A percentile compares a stretch with the other conserved stretches of the same genome.
phyloP scores from a whole-genome alignment of 345 rosid species.

The Reutealis trisperma region DNA sequence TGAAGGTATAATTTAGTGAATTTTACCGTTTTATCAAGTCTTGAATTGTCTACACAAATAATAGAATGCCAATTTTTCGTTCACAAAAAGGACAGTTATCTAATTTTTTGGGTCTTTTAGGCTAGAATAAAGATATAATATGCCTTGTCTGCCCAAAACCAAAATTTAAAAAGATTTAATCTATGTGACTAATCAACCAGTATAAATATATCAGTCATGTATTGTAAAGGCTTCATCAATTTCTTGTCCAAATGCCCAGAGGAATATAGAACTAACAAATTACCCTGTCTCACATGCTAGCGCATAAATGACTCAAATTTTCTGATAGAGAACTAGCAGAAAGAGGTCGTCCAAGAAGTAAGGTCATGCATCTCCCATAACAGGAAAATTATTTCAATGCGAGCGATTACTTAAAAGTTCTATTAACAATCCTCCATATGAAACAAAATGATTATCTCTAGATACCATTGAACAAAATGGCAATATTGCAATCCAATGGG shows the following conservation, averaged over 20 bases:
- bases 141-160: too few relatives aligned
- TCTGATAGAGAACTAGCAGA: slow-evolving; percentile 7
- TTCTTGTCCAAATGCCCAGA: not conserved
- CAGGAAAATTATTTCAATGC: not conserved
- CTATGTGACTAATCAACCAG: not conserved
- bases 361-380: not conserved
- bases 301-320: not conserved
- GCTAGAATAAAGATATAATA: not conserved
- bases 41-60: not conserved
- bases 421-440: not conserved
- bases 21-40: too few relatives aligned
- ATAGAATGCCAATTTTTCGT: not conserved
- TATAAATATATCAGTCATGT: not conserved
- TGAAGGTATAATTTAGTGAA: not conserved
- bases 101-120: not conserved
- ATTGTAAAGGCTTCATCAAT: not conserved
- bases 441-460: not conserved
- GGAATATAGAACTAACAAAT: not conserved
- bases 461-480: not conserved
- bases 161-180: not conserved
- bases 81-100: not conserved
- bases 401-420: not conserved
- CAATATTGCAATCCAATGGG: slow-evolving; percentile 7
- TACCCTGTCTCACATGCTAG: not conserved
- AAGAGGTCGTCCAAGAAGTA: not conserved